phyloP scores from a whole-genome alignment of 768 basidiomycete species.

The Trametes coccinea region DNA sequence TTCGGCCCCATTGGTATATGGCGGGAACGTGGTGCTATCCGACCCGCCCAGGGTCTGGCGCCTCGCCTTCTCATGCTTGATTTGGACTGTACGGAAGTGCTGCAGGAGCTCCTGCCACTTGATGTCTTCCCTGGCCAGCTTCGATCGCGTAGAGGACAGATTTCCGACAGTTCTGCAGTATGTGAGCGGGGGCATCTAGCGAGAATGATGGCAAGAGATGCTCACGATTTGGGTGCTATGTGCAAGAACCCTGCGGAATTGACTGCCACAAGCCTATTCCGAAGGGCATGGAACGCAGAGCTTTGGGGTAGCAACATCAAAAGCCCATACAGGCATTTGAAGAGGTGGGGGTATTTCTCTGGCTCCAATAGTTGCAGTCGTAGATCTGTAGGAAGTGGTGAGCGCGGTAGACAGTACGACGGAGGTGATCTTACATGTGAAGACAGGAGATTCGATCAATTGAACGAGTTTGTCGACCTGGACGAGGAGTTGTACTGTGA shows the following conservation, averaged over 20 bases:
- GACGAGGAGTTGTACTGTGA: constrained; percentile 91
- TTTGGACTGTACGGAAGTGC: constrained; percentile 90
- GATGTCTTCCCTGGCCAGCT: constrained; percentile 82
- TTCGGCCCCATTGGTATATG: constrained; percentile 43
- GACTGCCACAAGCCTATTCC: constrained; percentile 92
- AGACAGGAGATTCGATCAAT: constrained; percentile 96
- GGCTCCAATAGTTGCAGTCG: constrained; percentile 96
- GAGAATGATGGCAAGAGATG: constrained; percentile 1
- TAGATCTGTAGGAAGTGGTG: constrained; percentile 49
- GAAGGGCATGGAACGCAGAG: constrained; percentile 90
- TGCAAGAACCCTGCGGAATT: constrained; percentile 94
- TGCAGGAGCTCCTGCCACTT: constrained; percentile 94
- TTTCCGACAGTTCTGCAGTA: constrained; percentile 25
- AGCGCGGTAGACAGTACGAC: neutral
- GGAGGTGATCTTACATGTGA: constrained; percentile 70
- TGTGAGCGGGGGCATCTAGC: neutral
- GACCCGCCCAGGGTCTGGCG: constrained; percentile 66
- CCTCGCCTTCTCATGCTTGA: constrained; percentile 89
- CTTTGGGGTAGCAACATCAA: constrained; percentile 98
- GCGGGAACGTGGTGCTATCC: constrained; percentile 55
- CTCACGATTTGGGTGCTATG: constrained; percentile 83
- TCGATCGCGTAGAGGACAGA: constrained; percentile 64
- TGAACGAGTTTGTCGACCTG: constrained; percentile 98
- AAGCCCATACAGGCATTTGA: constrained; percentile 96
- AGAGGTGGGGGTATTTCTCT: constrained; percentile 92